Evolutionary conservation across 192 early-diverging fungal genomes (phyloP), one percentile per base, ranked within the genome.

Genomic region (Cladochytrium replicatum): DNA sequence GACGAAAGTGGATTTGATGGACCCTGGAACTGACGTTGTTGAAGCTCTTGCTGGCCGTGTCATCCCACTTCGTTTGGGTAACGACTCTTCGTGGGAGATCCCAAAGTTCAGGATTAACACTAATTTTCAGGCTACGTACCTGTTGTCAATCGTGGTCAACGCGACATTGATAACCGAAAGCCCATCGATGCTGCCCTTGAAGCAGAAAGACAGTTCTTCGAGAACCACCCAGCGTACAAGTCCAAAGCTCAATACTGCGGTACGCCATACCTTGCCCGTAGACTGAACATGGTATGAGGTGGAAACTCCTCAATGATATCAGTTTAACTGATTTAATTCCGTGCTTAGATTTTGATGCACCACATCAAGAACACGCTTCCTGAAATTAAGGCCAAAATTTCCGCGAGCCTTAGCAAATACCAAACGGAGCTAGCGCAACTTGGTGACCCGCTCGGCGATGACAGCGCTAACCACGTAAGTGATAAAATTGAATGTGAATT

Each of bases 181-280:
- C 64, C 86, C 19, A 99, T 99, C 48, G 53, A 68, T 9, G 67
- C 69, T 13, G 93, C 93, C 2, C 77, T 99, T 57, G 94, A 98
- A 13, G 70, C 69, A 44, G 97, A 99, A 60, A 74, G 80, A 45
- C 62, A 63, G 41, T 99, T 89, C 71, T 99, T 99, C 55, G 92
- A 96, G 64, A 89, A 86, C 60, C 97, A 99, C 65, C 26, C 79
- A 9, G 79, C 97, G 11, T 99, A 99, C 64, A 77, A 80, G 50
- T 84, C 77, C 75, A 99, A 99, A 67, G 93, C 93, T 0, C 88
- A 93, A 57, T 99, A 90, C 72, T 99, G 97, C 64, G 97, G 97
- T 38, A 99, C 97, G 15, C 92, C 93, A 22, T 99, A 88, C 74
- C 67, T 99, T 49, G 93, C 94, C n/a, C 74, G 92, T 50, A 92